Evolutionary conservation across 2,329 filamentous ascomycete genomes (phyloP), one percentile per base, ranked within the genome.

Genomic region (Aspergillus tubingensis): DNA sequence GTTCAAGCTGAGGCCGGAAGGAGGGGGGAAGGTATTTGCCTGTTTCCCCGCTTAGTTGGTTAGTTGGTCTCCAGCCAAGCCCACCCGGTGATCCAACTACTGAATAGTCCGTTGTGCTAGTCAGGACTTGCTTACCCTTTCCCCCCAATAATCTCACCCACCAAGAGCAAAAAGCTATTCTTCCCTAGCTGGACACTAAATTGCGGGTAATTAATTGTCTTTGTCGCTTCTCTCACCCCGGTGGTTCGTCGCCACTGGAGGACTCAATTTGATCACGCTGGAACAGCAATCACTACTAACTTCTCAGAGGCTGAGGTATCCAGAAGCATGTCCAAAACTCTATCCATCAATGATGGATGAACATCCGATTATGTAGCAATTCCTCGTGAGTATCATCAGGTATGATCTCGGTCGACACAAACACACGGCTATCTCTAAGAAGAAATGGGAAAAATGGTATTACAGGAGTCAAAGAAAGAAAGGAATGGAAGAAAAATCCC

Each of bases 331-430:
- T 27, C 39, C 36, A 27, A n/a, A 21, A 41, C 6, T 19, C 38
- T 30, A 54, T 43, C 51, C 27, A 52, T 52, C 32, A 36, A 13
- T 11, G 27, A 44, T 39, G 63, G 58, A 53, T 52, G 57, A 56
- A 52, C 51, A 58, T 61, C 43, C 49, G 58, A 65, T 47, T 60
- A 61, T 41, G 54, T 58, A 56, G 39, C 56, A 64, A 36, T 36
- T 60, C 55, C 58, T 67, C 67, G 61, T 68, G 61, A 66, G 55
- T 49, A 61, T 67, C 66, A 65, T 68, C 61, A 62, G 60, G 23
- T 59, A 56, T 57, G 56, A 59, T 54, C 58, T 64, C 54, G 43
- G 47, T 43, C 41, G 39, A 60, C 52, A 58, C 36, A 58, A 43
- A 32, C 36, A 49, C 36, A 61, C 30, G 49, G 61, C 47, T 44